Base-by-base conservation (phyloP, 2,329 filamentous ascomycete species). In the Ceratocystiopsis minuta region DNA sequence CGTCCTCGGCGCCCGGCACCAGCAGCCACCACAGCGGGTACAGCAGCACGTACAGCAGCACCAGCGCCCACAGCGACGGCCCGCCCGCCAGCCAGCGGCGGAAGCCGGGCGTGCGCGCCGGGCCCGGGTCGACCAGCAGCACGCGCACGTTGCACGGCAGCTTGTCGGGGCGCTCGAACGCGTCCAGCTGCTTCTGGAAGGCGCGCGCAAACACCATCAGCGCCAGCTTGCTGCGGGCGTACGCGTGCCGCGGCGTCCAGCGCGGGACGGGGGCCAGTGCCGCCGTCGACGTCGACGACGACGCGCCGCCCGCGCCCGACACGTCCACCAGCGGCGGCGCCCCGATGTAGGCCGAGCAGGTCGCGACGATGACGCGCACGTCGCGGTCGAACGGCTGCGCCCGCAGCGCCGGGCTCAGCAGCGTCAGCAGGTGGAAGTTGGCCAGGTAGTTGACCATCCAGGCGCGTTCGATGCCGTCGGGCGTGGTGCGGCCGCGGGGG, bases 381-480 rank as follows among this genome's bases (percentile, higher is more conserved):
- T 98, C 90, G 52, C 90, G 75, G 57, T 98, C 90, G 43, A 92
- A 77, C 2, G 90, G 90, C 59, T 98, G 90, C 1, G 82, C 85
- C 49, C 85, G 75, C 46, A 98, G 68, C 0, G 90, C 88, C 0
- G 90, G 90, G 51, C 80, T 90, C 33, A 98, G 67, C 28, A 98
- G 92, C 49, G 82, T 83, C 37, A 98, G 68, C 4, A 98, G 68
- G 55, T 98, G 92, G 62, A 95, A 96, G 58, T 95, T 96, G 48
- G 86, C 80, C 34, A 98, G 70, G 58, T 86, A 98, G 56, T 98
- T 98, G 52, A 96, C 68, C 62, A 86, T 85, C 87, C 87, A 96
- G 46, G 81, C 88, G 49, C 79, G 71, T 55, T 96, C 88, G 14
- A 96, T 64, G 1, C 85, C 86, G 54, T 95, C 86, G 6, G 67